These are phyloP conservation scores for Epichloe typhina DNA, from an alignment of 2,329 filamentous ascomycete species.

Conservation along the genomic window DNA sequence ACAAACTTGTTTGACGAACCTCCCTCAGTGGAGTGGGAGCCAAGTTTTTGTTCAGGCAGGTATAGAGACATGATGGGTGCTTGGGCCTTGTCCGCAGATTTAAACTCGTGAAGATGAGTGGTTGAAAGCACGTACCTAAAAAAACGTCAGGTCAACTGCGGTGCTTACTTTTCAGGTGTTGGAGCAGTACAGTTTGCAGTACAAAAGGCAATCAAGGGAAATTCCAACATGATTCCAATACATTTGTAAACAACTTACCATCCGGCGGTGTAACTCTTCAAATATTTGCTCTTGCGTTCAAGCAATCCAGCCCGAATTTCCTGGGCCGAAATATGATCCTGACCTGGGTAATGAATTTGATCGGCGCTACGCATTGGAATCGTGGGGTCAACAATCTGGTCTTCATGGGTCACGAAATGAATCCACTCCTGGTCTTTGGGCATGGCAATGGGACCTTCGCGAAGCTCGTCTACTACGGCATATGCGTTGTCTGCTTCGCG, in stretches of 20 bases:
- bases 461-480: constrained; percentile 65
- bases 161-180: constrained; percentile 4
- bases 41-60: constrained; percentile 87
- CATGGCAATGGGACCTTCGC: constrained; percentile 78
- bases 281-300: constrained; percentile 95
- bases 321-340: constrained; percentile 65
- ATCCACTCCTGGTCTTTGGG: constrained; percentile 89
- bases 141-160: background rate
- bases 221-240: background rate
- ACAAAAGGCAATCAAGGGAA: background rate
- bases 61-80: constrained; percentile 94
- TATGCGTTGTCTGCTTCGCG: constrained; percentile 78
- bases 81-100: constrained; percentile 87
- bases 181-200: background rate
- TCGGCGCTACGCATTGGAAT: constrained; percentile 65
- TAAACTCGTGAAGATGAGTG: constrained; percentile 97
- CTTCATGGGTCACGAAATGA: constrained; percentile 64
- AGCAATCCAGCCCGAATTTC: constrained; percentile 85
- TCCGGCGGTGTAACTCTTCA: constrained; percentile 92
- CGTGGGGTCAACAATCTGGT: constrained; percentile 76
- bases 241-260: constrained; percentile 46
- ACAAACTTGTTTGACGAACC: constrained; percentile 95
- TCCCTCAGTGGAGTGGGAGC: constrained; percentile 70
- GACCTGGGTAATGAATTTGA: constrained; percentile 83
- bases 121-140: constrained; percentile 85